Base-by-base conservation (phyloP, 2,329 filamentous ascomycete species). In the Capronia americana region DNA sequence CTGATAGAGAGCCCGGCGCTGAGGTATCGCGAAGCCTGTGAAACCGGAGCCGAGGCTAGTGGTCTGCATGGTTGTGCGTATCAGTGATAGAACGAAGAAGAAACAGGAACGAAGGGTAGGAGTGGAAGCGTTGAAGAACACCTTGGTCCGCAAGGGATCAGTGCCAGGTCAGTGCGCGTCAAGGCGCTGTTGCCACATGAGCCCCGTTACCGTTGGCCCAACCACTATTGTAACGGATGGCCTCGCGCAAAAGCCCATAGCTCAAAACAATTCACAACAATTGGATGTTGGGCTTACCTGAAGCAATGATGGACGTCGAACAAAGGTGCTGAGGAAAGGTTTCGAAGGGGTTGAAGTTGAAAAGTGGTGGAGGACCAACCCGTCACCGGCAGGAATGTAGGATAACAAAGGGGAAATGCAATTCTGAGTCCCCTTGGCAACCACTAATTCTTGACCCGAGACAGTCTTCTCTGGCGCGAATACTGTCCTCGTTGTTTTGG, bases 61-160 rank as follows among this genome's bases (percentile, higher is more conserved):
- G 48, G 65, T 54, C 71, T 73, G 71, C 71, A 73, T 73, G 48
- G 44, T 64, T 55, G 54, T 51, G 57, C 10, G 50, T 57, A 59
- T 70, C 57, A 69, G 68, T 46, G 38, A 53, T 61, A 56, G 54
- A 56, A 62, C 61, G n/a, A 17, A 65, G 57, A 66, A 65, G 63
- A 60, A 58, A 61, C 59, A 58, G 46, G 46, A 34, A 38, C 26
- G 53, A 55, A 64, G 59, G 62, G 55, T 61, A 55, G 6, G 32
- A 53, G 38, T 57, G n/a, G 30, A 54, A 55, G 56, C 65, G 59
- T 63, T 67, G 46, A 65, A 63, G 54, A 66, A 57, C 64, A 70
- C 69, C 57, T 61, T 69, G 66, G 62, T 59, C 69, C 59, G 56
- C 46, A 55, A 67, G 59, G 69, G 66, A 67, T 69, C 69, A 67